Evolutionary conservation across 1,284 basidiomycete genomes (phyloP).

Genomic region (Kalmanozyma brasiliensis): DNA sequence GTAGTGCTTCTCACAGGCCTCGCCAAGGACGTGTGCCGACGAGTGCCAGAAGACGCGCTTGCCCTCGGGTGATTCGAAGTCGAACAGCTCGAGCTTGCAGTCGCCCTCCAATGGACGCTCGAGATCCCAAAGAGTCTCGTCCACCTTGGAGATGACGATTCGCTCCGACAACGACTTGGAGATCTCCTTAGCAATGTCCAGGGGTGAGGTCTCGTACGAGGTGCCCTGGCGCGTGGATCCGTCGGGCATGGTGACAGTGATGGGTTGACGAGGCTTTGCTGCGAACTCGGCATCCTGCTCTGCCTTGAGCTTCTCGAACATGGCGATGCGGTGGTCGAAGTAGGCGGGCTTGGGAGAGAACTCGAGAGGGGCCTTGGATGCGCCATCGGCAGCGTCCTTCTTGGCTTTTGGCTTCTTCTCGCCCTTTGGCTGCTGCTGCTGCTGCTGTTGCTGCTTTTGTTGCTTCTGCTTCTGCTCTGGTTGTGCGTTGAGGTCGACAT

Average conservation of each 20-base stretch:
- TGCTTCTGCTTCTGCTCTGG: slow-evolving; percentile 24
- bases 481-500: slow-evolving; percentile 42
- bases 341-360: slow-evolving; percentile 84
- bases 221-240: slow-evolving; percentile 83
- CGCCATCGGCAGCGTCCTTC: slow-evolving; percentile 40
- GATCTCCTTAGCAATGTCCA: slow-evolving; percentile 88
- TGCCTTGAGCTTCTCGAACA: slow-evolving; percentile 88
- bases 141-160: slow-evolving; percentile 92
- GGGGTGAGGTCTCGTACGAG: slow-evolving; percentile 95
- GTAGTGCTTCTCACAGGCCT: slow-evolving; percentile 95
- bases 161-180: slow-evolving; percentile 89
- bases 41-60: slow-evolving; percentile 95
- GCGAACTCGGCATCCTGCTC: slow-evolving; percentile 82
- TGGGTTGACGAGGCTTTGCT: slow-evolving; percentile 87
- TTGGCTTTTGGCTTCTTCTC: slow-evolving; percentile 59
- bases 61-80: slow-evolving; percentile 95
- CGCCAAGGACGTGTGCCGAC: slow-evolving; percentile 97
- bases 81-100: slow-evolving; percentile 84
- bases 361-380: slow-evolving; percentile 67
- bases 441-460: slow-evolving; percentile 18
- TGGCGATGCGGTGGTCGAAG: slow-evolving; percentile 87
- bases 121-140: slow-evolving; percentile 92
- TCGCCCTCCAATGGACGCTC: slow-evolving; percentile 89
- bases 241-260: slow-evolving; percentile 86
- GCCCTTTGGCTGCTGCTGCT: slow-evolving; percentile 47